Conservation (phyloP, 306 rosid species). For the Begonia masoniana region DNA sequence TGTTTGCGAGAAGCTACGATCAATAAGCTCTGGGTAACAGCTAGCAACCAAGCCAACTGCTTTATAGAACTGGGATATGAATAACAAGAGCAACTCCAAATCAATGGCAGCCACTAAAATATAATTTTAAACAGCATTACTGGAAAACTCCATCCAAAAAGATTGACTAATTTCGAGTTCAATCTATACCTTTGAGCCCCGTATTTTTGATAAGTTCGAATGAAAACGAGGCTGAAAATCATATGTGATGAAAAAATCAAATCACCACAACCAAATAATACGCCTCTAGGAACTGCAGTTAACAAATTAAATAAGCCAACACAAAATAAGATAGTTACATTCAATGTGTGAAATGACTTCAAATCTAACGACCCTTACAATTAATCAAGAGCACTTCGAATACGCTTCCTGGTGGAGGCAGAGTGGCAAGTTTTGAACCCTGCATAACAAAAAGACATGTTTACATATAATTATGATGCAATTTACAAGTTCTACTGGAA, state of each 20-base stretch:
- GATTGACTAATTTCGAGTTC: too few relatives aligned
- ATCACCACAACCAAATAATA: slow-evolving; percentile 40
- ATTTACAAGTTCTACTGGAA: background rate
- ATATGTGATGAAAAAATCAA: slow-evolving; percentile 45
- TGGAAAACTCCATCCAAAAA: background rate
- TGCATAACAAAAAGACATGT: slow-evolving; percentile 19
- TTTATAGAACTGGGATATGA: slow-evolving; percentile 26
- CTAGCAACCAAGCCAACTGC: slow-evolving; percentile 39
- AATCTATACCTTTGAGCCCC: slow-evolving; percentile 28
- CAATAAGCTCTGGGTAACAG: slow-evolving; percentile 27
- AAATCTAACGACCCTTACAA: background rate
- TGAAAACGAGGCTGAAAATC: slow-evolving; percentile 40
- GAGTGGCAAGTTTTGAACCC: slow-evolving; percentile 38
- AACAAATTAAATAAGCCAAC: too few relatives aligned
- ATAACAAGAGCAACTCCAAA: slow-evolving; percentile 1
- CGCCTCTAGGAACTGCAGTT: slow-evolving; percentile 14
- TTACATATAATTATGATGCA: background rate
- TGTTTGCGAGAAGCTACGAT: slow-evolving; percentile 47
- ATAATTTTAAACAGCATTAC: too few relatives aligned
- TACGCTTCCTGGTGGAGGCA: slow-evolving; percentile 30
- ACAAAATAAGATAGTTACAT: too few relatives aligned
- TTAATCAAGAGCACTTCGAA: slow-evolving; percentile 29
- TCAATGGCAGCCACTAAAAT: background rate
- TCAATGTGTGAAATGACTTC: too few relatives aligned
- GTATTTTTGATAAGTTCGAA: slow-evolving; percentile 33